These are phyloP conservation scores for Miamiensis avidus DNA, from an alignment of 169 alveolate genomes.

Conservation along the genomic window DNA sequence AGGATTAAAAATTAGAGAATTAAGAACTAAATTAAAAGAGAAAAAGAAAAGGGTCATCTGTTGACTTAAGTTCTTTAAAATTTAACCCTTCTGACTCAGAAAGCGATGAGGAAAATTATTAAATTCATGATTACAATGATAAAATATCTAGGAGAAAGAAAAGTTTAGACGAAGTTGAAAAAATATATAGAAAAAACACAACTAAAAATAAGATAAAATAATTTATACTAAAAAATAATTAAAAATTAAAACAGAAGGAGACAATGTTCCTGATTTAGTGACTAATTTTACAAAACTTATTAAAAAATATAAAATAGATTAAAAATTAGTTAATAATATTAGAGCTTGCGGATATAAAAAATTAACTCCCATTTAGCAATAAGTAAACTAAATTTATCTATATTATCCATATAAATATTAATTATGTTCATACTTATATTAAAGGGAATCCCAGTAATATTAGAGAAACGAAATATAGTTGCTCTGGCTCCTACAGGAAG, in stretches of 20 bases:
- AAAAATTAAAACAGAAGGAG: conserved; percentile 61
- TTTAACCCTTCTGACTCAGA: conserved; percentile 19
- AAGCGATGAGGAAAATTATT: conserved; percentile 27
- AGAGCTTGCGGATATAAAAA: conserved; percentile 56
- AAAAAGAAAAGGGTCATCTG: not conserved
- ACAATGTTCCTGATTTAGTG: conserved; percentile 42
- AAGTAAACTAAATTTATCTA: conserved; percentile 34
- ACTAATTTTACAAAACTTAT: conserved; percentile 53
- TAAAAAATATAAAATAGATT: conserved; percentile 37
- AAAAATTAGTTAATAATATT: conserved; percentile 42
- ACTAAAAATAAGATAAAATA: conserved; percentile 42
- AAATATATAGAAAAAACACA: conserved; percentile 36
- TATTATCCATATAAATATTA: too few relatives aligned
- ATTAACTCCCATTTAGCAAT: conserved; percentile 84
- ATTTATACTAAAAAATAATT: conserved; percentile 47
- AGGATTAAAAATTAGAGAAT: not conserved
- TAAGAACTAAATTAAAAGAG: not conserved
- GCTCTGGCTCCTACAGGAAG: conserved; percentile 85
- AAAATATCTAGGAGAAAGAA: conserved; percentile 36
- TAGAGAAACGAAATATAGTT: conserved; percentile 60
- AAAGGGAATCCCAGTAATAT: conserved; percentile 4
- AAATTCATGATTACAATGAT: conserved; percentile 25
- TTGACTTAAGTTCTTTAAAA: conserved; percentile 13
- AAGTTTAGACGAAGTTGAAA: conserved; percentile 36
- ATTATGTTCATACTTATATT: too few relatives aligned